phyloP scores from a whole-genome alignment of 179 eudicot genomes.

The Patellifolia procumbens region DNA sequence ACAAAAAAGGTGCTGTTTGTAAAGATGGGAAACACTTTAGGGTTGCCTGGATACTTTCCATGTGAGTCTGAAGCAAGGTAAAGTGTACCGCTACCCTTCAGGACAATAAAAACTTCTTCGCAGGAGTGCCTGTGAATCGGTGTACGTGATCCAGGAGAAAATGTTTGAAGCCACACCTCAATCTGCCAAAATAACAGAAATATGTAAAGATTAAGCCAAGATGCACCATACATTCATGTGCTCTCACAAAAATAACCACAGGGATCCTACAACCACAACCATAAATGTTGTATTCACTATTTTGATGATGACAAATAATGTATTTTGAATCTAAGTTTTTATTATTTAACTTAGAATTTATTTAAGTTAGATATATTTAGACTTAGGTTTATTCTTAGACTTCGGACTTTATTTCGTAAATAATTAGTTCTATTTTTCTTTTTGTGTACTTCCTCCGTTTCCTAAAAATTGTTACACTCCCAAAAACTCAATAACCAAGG shows the following conservation, averaged over 20 bases:
- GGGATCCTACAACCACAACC: neutral
- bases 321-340: no score
- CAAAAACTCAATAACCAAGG: no score
- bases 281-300: no score
- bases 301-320: no score
- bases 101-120: conserved; percentile 85
- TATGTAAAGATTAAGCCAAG: conserved; percentile 9
- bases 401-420: no score
- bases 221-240: neutral
- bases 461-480: no score
- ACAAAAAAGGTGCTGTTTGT: conserved; percentile 70
- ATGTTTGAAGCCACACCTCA: conserved; percentile 88
- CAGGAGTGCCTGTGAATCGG: conserved; percentile 92
- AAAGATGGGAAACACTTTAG: conserved; percentile 56
- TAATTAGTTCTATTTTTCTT: no score
- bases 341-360: no score
- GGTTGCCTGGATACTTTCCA: conserved; percentile 67
- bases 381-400: no score
- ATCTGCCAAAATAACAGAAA: conserved; percentile 40
- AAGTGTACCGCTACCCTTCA: conserved; percentile 79
- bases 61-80: conserved; percentile 66
- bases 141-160: conserved; percentile 70
- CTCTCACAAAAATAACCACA: neutral
- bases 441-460: no score
- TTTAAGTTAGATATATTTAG: no score